phyloP scores from a whole-genome alignment of 2,329 filamentous ascomycete genomes.

The Botrytis tulipae region DNA sequence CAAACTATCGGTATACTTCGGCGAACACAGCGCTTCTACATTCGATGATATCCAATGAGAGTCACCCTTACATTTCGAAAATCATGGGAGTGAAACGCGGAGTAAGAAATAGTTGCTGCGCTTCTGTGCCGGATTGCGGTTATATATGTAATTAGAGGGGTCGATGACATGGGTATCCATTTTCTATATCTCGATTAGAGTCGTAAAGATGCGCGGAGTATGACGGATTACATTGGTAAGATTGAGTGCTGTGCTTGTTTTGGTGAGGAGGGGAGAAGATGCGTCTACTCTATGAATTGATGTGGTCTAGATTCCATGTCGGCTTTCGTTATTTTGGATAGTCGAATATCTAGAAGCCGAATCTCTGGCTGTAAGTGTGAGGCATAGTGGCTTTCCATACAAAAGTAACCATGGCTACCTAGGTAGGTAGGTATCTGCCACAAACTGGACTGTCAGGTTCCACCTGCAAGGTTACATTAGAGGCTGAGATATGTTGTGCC shows the following conservation, averaged over 20 bases:
- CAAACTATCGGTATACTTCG: neutral
- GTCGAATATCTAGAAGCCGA: neutral
- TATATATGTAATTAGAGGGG: neutral
- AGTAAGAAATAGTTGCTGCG: neutral
- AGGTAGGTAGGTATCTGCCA: neutral
- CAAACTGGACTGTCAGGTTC: neutral
- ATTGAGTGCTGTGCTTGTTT: neutral
- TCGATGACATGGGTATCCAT: neutral
- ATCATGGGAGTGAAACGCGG: neutral
- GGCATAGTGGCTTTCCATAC: neutral
- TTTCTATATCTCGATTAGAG: neutral
- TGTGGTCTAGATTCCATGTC: neutral
- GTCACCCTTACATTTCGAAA: neutral
- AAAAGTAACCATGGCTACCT: neutral
- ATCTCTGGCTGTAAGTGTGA: neutral
- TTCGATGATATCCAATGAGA: neutral
- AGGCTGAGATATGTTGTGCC: neutral
- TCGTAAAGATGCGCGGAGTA: neutral
- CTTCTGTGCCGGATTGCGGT: neutral
- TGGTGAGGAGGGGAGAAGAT: neutral
- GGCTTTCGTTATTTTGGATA: neutral
- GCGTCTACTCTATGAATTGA: neutral
- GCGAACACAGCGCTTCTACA: neutral
- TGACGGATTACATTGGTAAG: neutral
- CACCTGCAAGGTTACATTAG: neutral